Conservation (phyloP, 108 stramenopile genomes). For the Chaetoceros tenuissimus region DNA sequence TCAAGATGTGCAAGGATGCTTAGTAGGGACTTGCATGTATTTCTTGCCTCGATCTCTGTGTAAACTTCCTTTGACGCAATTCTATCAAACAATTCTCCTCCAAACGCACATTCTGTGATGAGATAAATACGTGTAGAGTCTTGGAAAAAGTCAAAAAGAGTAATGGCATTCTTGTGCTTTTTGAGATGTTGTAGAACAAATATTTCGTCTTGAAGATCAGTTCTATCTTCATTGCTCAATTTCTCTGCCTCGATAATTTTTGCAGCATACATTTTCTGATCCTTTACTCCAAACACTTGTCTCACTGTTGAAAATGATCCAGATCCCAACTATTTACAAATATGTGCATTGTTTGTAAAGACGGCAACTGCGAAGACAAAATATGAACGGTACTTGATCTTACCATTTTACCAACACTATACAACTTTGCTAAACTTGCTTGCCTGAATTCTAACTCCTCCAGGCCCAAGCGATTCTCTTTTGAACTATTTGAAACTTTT, state of each 20-base stretch:
- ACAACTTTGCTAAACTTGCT: no score
- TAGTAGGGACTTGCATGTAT: slow-evolving; percentile 59
- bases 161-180: slow-evolving; percentile 61
- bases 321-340: no score
- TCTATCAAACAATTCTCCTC: slow-evolving; percentile 90
- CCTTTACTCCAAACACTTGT: no score
- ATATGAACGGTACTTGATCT: no score
- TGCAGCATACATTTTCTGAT: no score
- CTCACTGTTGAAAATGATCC: no score
- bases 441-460: no score
- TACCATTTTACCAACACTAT: no score
- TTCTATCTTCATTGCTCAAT: slow-evolving; percentile 72
- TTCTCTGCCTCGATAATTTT: slow-evolving; percentile 81
- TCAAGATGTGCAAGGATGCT: slow-evolving; percentile 82
- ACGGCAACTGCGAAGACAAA: no score
- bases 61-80: slow-evolving; percentile 84
- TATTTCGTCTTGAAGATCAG: slow-evolving; percentile 76
- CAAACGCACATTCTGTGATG: slow-evolving; percentile 81
- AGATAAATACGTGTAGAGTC: slow-evolving; percentile 78
- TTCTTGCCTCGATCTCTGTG: slow-evolving; percentile 76
- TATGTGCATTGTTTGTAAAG: no score
- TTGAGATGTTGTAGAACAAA: slow-evolving; percentile 42
- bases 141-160: slow-evolving; percentile 87
- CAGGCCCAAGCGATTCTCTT: no score
- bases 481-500: no score